phyloP scores from a whole-genome alignment of 768 basidiomycete species.

The Mycena rosella region DNA sequence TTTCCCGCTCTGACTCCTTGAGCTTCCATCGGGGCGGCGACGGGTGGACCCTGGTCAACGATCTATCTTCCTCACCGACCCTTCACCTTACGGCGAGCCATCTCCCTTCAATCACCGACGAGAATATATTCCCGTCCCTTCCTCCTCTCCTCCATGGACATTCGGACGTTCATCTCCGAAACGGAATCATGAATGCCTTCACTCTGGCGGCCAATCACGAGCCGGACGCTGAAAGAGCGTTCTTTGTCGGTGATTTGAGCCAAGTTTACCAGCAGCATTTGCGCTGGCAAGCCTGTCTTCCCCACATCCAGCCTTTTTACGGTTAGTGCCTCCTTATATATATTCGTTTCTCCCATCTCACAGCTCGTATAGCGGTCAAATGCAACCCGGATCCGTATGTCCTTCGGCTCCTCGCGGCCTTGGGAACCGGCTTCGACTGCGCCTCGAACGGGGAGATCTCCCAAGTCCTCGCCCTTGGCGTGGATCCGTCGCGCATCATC shows the following conservation, averaged over 20 bases:
- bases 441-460: conserved; percentile 95
- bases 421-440: conserved; percentile 97
- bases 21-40: conserved; percentile 31
- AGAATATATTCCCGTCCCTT: conserved; percentile 68
- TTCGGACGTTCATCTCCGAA: conserved; percentile 79
- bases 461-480: conserved; percentile 82
- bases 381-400: conserved; percentile 98
- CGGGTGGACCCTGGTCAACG: conserved; percentile 64
- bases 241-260: conserved; percentile 95
- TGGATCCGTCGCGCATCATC: conserved; percentile 87
- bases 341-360: conserved; percentile 40
- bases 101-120: conserved; percentile 60
- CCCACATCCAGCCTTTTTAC: conserved; percentile 92
- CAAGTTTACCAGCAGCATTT: conserved; percentile 88
- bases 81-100: conserved; percentile 81
- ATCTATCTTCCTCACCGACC: conserved; percentile 70
- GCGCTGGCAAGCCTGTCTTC: conserved; percentile 83
- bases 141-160: conserved; percentile 79
- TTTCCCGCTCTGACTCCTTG: conserved; percentile 11
- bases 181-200: conserved; percentile 80
- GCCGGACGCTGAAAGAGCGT: conserved; percentile 90
- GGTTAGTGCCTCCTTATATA: conserved; percentile 59
- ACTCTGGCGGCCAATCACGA: conserved; percentile 51
- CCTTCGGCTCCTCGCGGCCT: conserved; percentile 86
- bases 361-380: conserved; percentile 80